Base-by-base conservation (phyloP, 2,329 filamentous ascomycete species). In the Stemphylium lycopersici region DNA sequence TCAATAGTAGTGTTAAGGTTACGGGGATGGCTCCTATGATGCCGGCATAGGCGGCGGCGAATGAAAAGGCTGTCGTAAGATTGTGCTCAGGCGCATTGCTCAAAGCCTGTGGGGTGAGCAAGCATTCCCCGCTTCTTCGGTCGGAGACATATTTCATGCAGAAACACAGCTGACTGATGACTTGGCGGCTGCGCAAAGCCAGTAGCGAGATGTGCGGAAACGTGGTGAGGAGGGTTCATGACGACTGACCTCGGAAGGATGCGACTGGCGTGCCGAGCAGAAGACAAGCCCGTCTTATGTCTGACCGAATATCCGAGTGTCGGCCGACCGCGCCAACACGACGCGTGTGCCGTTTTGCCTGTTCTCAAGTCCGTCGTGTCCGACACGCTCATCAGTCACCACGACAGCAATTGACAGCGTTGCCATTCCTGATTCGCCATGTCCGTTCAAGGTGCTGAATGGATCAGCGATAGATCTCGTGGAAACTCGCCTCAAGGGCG, bases 401-500 rank as follows among this genome's bases (percentile, higher is more conserved):
- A 46, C 32, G 18, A 46, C 41, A 38, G 37, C 41, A 31, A 44
- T 20, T 20, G 16, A 7, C 32, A 31, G 34, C 34, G 22, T 16
- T 29, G 12, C 48, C 31, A 37, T 40, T 13, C 39, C 32, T 38
- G n/a, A 42, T 10, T 46, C 38, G 43, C 31, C 47, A 72, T 72
- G 68, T 72, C 70, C 12, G 66, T 63, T 20, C 61, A 52, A 43
- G 68, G 66, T 29, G 56, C 63, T 4, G 58, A 60, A 39, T 56
- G 47, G 45, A 59, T 53, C 37, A 60, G 66, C 13, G 47, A 55
- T 37, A 69, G 70, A 33, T 74, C 71, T 41, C 69, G 71, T 13
- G 69, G 69, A 13, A 56, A 68, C 36, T 69, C 71, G 38, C 68
- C 68, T 12, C 67, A 41, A 6, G 32, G 13, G 31, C 32, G 68